These are phyloP conservation scores for Mediolabrus comicus DNA, from an alignment of 108 stramenopile species.

Conservation along the genomic window DNA sequence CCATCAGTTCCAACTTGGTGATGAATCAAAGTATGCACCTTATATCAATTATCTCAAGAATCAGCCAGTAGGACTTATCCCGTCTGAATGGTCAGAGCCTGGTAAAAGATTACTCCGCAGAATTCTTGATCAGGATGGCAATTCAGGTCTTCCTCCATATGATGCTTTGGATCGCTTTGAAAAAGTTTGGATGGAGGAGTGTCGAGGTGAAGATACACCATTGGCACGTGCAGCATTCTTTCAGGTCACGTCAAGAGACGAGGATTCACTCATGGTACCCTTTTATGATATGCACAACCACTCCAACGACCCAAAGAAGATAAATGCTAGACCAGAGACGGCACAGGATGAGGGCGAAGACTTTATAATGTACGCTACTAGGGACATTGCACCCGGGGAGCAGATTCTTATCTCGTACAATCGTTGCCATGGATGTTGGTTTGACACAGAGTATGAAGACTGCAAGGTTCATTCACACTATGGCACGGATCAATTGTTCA, in stretches of 20 bases:
- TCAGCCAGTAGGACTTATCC: conserved; percentile 43
- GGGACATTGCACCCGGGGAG: conserved; percentile 35
- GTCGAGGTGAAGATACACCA: conserved; percentile 33
- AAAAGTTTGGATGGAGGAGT: conserved; percentile 33
- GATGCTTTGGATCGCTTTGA: conserved; percentile 12
- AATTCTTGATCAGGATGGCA: conserved; percentile 17
- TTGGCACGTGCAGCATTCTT: conserved; percentile 41
- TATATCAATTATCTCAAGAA: conserved; percentile 67
- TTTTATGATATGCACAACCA: conserved; percentile 48
- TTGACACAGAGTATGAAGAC: conserved; percentile 15
- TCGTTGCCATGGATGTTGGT: conserved; percentile 22
- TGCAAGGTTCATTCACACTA: conserved; percentile 21
- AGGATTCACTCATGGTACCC: conserved; percentile 37
- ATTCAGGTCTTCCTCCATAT: conserved; percentile 26
- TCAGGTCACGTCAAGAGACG: conserved; percentile 36
- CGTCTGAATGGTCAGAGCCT: conserved; percentile 45
- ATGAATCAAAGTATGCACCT: conserved; percentile 63
- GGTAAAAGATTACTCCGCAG: conserved; percentile 44
- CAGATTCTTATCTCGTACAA: conserved; percentile 43
- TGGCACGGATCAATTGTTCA: conserved; percentile 24
- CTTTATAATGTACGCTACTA: conserved; percentile 9
- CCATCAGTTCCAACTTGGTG: conserved; percentile 42
- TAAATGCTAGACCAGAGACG: conserved; percentile 26
- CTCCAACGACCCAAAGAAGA: conserved; percentile 34
- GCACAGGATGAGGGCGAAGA: conserved; percentile 14